A percentile compares a stretch with the other conserved stretches of the same genome.
These are phyloP conservation scores for Verbena officinalis DNA, from an alignment of 257 asterid genomes.

Conservation along the genomic window DNA sequence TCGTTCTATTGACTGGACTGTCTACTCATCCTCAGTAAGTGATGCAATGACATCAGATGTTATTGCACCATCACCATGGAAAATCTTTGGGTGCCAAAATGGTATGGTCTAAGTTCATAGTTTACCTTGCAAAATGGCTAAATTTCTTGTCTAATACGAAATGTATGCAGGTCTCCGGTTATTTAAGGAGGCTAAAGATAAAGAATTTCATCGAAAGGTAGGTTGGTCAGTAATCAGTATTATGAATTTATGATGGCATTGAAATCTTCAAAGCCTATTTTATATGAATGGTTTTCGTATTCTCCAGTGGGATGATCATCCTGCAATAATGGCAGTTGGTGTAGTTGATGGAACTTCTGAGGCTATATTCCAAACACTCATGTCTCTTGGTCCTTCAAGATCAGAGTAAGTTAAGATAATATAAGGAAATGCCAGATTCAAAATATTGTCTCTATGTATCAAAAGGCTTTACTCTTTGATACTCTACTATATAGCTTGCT, in stretches of 20 bases:
- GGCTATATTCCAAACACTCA: conserved; percentile 85
- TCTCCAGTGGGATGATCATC: conserved; percentile 82
- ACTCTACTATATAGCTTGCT: conserved; percentile 14
- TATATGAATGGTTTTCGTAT: conserved; percentile 26
- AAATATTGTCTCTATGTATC: background rate
- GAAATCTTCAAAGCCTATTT: conserved; percentile 14
- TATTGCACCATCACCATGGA: conserved; percentile 96
- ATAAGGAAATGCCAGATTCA: conserved; percentile 13
- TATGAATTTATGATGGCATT: conserved; percentile 22
- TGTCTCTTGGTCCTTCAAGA: conserved; percentile 98
- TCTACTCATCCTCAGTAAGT: conserved; percentile 63
- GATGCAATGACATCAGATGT: conserved; percentile 85
- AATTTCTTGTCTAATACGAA: conserved; percentile 35
- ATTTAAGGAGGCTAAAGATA: conserved; percentile 93
- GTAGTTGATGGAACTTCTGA: conserved; percentile 91
- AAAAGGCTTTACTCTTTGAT: conserved; percentile 8
- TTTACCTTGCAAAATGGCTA: conserved; percentile 29
- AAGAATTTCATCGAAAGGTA: conserved; percentile 74
- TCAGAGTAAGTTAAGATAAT: conserved; percentile 69
- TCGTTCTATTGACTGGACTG: conserved; percentile 76
- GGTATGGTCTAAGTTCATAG: conserved; percentile 52
- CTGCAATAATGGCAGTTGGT: conserved; percentile 99
- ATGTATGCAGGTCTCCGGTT: conserved; percentile 72
- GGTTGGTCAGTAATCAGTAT: conserved; percentile 28
- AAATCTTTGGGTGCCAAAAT: conserved; percentile 89